A percentile compares a stretch with the other conserved stretches of the same genome.
Conservation (phyloP, 2,329 filamentous ascomycete genomes). For the Microdochium bolleyi region DNA sequence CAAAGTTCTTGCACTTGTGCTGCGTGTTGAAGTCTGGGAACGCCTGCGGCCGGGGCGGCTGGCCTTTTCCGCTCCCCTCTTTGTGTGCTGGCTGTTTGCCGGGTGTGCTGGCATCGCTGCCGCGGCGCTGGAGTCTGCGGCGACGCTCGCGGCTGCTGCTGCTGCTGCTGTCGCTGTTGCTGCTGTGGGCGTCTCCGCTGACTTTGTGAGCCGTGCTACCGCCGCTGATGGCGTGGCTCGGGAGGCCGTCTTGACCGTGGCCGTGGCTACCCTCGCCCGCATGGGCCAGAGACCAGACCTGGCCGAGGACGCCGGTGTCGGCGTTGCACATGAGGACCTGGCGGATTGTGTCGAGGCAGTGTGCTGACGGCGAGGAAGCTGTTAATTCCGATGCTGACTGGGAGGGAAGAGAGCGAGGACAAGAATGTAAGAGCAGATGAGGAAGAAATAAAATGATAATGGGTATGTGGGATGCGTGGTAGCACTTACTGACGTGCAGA, state of each 20-base stretch:
- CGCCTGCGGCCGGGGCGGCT: not conserved
- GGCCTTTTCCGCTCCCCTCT: too few species aligned
- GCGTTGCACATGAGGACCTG: slow-evolving; percentile 57
- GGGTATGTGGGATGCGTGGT: not conserved
- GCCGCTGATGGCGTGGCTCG: not conserved
- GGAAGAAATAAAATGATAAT: not conserved
- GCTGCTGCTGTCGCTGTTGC: not conserved
- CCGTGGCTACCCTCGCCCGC: not conserved
- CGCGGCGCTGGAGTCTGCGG: too few species aligned
- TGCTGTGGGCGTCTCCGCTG: not conserved
- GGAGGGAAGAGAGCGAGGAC: not conserved
- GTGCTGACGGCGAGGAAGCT: slow-evolving; percentile 25
- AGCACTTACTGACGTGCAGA: slow-evolving; percentile 35
- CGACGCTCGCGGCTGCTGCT: too few species aligned
- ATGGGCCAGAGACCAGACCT: slow-evolving; percentile 39
- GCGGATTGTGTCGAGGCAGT: slow-evolving; percentile 53
- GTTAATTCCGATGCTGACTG: slow-evolving; percentile 27
- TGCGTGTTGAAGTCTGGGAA: not conserved
- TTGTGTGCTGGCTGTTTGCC: too few species aligned
- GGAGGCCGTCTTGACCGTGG: not conserved
- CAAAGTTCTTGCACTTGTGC: slow-evolving; percentile 1
- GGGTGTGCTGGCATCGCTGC: too few species aligned
- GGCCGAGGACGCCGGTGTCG: slow-evolving; percentile 51
- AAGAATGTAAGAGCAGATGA: not conserved
- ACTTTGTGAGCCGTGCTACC: not conserved